Evolutionary conservation across 148 eudicot genomes (phyloP), one percentile per base, ranked within the genome.

Genomic region (Selenicereus undatus): DNA sequence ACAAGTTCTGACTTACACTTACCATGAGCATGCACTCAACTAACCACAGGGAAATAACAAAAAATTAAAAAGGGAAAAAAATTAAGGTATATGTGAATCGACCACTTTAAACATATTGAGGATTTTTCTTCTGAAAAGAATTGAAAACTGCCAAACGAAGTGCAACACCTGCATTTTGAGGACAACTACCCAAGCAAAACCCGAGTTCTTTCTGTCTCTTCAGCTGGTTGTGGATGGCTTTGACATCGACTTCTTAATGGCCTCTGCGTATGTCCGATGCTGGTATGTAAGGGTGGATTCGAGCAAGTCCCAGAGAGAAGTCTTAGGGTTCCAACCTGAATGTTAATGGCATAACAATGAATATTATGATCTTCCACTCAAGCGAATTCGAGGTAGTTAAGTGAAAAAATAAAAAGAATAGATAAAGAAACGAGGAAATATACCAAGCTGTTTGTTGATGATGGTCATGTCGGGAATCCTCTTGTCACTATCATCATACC

Each of bases 381-480:
- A 66, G 71, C 9, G 36, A 29, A 11, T 27, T 66, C 6, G 5
- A 66, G 36, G 71, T 66, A 27, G 35, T 27, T 66, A 26, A 66
- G 26, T 64, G 2, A 24, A 64, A 22, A 12, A 66, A 27, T 24
- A 26, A 29, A 29, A 3, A 7, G 35, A 11, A 80, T 27, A 16
- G 42, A 58, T 39, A 12, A 27, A 56, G 78, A 76, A 42, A 70
- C 13, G 16, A 79, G 51, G 84, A 5, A 52, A 66, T 35, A 68
- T 91, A 95, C 98, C 98, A 56, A 95, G 97, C 78, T 95, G 98
- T 84, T 69, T 90, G 85, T 95, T 95, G 88, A 95, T 95, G 79
- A 95, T 95, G 85, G 98, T 93, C 98, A 95, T 95, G 88, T 95
- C 97, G 11, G 98, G 98, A 81, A 95, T 95, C 84, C 98, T 91